Percentiles rank a stretch among this genome's conserved stretches.
These are phyloP conservation scores for Ampelomyces quisqualis DNA, from an alignment of 2,329 filamentous ascomycete species.

Conservation along the genomic window DNA sequence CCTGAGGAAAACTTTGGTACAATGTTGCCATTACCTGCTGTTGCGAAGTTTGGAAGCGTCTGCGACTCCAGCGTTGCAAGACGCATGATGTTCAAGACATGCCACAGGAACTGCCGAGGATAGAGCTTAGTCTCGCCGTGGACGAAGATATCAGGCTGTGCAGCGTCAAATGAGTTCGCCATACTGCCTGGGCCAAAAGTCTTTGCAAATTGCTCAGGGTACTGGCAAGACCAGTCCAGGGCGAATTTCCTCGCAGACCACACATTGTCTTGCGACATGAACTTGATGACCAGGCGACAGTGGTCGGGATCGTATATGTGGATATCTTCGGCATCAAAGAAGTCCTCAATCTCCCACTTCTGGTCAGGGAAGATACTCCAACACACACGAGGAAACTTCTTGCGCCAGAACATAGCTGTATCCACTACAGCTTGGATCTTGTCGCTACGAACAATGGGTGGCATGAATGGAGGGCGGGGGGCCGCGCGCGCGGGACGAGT, in stretches of 20 bases:
- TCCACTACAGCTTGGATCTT: conserved; percentile 16
- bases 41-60: not conserved
- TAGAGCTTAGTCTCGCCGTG: conserved; percentile 23
- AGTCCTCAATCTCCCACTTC: conserved; percentile 31
- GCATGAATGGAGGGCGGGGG: conserved; percentile 14
- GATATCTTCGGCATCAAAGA: conserved; percentile 40
- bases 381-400: conserved; percentile 27
- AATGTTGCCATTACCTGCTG: not conserved
- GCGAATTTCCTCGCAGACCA: conserved; percentile 22
- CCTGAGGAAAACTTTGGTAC: no score
- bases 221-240: conserved; percentile 20
- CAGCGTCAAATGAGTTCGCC: conserved; percentile 16
- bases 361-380: conserved; percentile 29
- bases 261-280: conserved; percentile 30
- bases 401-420: conserved; percentile 24
- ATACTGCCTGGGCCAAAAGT: conserved; percentile 17
- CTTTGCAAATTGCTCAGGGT: conserved; percentile 21
- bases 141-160: conserved; percentile 30
- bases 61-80: conserved; percentile 11
- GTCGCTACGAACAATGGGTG: conserved; percentile 28
- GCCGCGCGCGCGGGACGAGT: conserved; percentile 16
- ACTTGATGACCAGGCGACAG: conserved; percentile 29
- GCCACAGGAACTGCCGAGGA: conserved; percentile 35
- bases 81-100: conserved; percentile 30
- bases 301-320: conserved; percentile 32